Evolutionary conservation across 495 filamentous ascomycete species (phyloP).

Genomic region (Chaetomidium leptoderma): DNA sequence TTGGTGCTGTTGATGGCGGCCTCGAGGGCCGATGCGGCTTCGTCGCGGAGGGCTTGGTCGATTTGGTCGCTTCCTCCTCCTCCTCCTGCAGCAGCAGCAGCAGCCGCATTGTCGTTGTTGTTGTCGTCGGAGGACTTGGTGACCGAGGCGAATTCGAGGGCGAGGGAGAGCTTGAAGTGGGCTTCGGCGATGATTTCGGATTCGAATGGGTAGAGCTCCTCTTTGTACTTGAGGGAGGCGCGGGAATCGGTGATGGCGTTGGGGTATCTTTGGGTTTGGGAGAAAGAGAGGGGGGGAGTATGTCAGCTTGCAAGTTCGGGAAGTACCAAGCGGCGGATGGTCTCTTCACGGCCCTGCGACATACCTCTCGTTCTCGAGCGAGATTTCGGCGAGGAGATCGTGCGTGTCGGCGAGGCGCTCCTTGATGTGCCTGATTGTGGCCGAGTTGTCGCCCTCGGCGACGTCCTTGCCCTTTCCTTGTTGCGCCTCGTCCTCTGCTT

Average conservation of each 20-base stretch:
- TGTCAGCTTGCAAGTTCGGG: conserved; percentile 22
- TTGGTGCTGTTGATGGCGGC: conserved; percentile 75
- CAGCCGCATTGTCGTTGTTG: conserved; percentile 26
- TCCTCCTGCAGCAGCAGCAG: conserved; percentile 26
- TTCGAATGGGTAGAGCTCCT: conserved; percentile 69
- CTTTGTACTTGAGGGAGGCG: conserved; percentile 68
- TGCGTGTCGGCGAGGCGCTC: conserved; percentile 86
- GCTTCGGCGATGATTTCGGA: conserved; percentile 85
- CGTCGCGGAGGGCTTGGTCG: conserved; percentile 66
- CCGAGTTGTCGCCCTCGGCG: conserved; percentile 33
- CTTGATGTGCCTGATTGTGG: conserved; percentile 59
- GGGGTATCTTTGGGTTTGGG: conserved; percentile 56
- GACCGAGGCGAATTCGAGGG: conserved; percentile 87
- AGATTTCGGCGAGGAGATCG: conserved; percentile 89
- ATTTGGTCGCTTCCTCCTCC: conserved; percentile 17
- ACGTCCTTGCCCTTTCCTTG: conserved; percentile 52
- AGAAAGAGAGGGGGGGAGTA: background rate
- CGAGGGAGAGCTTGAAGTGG: conserved; percentile 92
- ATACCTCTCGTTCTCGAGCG: conserved; percentile 80
- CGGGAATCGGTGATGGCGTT: conserved; percentile 76
- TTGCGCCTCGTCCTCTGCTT: conserved; percentile 36
- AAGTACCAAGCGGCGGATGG: background rate
- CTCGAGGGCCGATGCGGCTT: conserved; percentile 75
- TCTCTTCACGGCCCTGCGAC: conserved; percentile 22
- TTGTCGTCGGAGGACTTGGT: conserved; percentile 55